Evolutionary conservation across 305 asterid genomes (phyloP), one percentile per base, ranked within the genome.

Genomic region (Stenogyne calaminthoides): DNA sequence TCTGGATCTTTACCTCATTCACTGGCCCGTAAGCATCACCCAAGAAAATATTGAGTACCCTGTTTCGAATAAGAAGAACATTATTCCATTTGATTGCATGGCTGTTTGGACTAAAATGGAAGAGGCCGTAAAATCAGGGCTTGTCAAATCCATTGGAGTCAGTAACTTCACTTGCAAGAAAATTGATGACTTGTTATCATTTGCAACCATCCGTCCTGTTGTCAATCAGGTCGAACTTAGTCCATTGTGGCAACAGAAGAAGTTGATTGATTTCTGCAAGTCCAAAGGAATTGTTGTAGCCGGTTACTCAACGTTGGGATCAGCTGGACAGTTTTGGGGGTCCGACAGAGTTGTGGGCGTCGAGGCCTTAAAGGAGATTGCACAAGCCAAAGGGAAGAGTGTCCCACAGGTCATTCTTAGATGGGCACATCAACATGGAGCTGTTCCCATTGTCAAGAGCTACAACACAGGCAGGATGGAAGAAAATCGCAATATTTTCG

Each of bases 161-260:
- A 79, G 95, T 86, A 91, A 89, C 55, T 91, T 91, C 64, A 73
- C 91, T 59, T 72, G 78, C 72, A 80, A 81, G 79, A 86, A 88
- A 85, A 83, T 91, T 44, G 64, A 71, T 34, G 62, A 80, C 36
- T 56, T 89, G 59, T 61, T 85, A 29, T 67, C 80, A 2, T 58
- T 40, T 7, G 88, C 90, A 2, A 73, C 56, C n/a, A 86, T 86
- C 49, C 88, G 75, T 4, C 97, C 96, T 9, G 87, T 85, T 27
- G 92, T 89, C 29, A 86, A 89, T 72, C 92, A 89, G 97, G 94
- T 91, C 15, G 95, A 91, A 84, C 85, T 88, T 40, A 89, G 81
- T 73, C 96, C 95, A 16, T 83, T 89, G 80, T 89, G 96, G 96
- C 96, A 88, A 71, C 96, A 91, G 40, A 84, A 82, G 89, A 83